Base-by-base conservation (phyloP, 768 basidiomycete species). In the Tulasnella sp. region DNA sequence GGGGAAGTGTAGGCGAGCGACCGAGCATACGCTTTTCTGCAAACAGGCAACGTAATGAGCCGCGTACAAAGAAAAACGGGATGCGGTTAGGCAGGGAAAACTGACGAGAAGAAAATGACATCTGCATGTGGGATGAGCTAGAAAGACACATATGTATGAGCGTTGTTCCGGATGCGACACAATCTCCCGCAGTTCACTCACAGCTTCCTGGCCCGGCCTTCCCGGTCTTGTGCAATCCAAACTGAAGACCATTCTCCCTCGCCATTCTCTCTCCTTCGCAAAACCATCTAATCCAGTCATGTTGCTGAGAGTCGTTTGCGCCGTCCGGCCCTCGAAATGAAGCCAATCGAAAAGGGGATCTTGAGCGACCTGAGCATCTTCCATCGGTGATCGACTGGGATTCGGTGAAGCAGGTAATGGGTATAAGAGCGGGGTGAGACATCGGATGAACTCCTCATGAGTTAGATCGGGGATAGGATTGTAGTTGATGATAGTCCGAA, bases 391-490 rank as follows among this genome's bases (percentile, higher is more conserved):
- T 5, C n/a, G 47, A 17, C 27, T 27, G 45, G 68, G 27, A 60
- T 66, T 21, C 66, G 67, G 29, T 65, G 48, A 30, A 69, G 45
- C 59, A 72, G 26, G 59, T 67, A 58, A 26, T 71, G 48, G 65
- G 70, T 58, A 68, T 66, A 91, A 79, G 23, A 90, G 69, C n/a
- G 88, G 88, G 0, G 88, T 87, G 1, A 90, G 75, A 48, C 87
- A 72, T 2, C 83, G 78, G 42, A 92, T 82, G 65, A 91, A 90
- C 66, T 92, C 88, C 63, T 90, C 88, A 64, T 91, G 88, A 0
- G 86, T 85, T 63, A 90, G 80, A 63, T 91, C 89, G 0, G 87
- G 89, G 7, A 92, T 76, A 1, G 89, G 88, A 65, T 91, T 91
- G 71, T 92, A 87, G 70, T 92, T 88, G 65, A 90, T 81, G 52